A percentile compares a stretch with the other conserved stretches of the same genome.
phyloP scores from a whole-genome alignment of 495 filamentous ascomycete genomes.

The Niebla homalea region DNA sequence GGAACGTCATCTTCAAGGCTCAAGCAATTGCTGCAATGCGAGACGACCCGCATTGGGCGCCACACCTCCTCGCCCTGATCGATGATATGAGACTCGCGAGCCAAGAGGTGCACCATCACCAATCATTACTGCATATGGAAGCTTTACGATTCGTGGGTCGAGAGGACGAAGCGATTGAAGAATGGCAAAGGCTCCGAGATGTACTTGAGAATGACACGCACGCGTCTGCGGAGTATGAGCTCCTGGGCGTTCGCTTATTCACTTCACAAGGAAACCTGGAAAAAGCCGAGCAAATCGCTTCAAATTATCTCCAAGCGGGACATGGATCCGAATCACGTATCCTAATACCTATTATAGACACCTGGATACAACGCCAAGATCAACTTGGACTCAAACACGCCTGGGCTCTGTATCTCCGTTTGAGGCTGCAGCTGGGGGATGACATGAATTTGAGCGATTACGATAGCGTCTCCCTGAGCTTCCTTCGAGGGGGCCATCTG shows the following conservation, averaged over 20 bases:
- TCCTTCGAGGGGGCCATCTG: slow-evolving; percentile 43
- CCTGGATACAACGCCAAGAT: slow-evolving; percentile 28
- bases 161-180: slow-evolving; percentile 43
- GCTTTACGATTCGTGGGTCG: slow-evolving; percentile 48
- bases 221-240: slow-evolving; percentile 43
- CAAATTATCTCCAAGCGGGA: slow-evolving; percentile 41
- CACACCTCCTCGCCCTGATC: slow-evolving; percentile 44
- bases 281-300: slow-evolving; percentile 48
- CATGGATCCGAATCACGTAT: slow-evolving; percentile 39
- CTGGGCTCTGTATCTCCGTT: slow-evolving; percentile 51
- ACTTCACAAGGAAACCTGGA: slow-evolving; percentile 44
- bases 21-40: slow-evolving; percentile 23
- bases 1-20: slow-evolving; percentile 42
- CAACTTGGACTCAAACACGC: slow-evolving; percentile 38
- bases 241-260: slow-evolving; percentile 57
- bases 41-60: slow-evolving; percentile 39
- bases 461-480: slow-evolving; percentile 49
- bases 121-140: slow-evolving; percentile 52
- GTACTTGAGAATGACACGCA: slow-evolving; percentile 40
- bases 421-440: slow-evolving; percentile 44
- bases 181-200: slow-evolving; percentile 47
- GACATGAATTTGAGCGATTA: slow-evolving; percentile 63
- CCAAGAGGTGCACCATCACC: slow-evolving; percentile 35
- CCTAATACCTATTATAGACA: slow-evolving; percentile 51
- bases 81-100: slow-evolving; percentile 48